Conservation (phyloP, 352 stramenopile genomes). For the Globisporangium cystogenes region DNA sequence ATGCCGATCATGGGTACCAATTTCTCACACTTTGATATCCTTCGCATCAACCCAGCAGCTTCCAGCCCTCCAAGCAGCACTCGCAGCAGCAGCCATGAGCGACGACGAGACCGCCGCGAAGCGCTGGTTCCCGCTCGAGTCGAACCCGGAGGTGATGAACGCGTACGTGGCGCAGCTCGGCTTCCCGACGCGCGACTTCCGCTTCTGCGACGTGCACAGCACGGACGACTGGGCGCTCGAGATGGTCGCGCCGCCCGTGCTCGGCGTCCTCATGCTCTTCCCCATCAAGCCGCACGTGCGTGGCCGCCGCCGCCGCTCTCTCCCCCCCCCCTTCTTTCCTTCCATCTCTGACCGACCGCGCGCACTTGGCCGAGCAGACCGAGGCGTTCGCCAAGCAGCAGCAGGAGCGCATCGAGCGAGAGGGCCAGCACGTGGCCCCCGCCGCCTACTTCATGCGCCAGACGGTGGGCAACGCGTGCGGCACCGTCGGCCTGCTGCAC, state of each 20-base stretch:
- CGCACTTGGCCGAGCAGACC: constrained; percentile 23
- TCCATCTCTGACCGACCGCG: not conserved
- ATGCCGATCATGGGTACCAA: too few species aligned
- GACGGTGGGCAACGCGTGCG: constrained; percentile 96
- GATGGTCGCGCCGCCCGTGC: constrained; percentile 93
- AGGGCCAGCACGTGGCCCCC: constrained; percentile 69
- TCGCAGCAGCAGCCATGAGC: too few species aligned
- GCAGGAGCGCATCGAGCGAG: constrained; percentile 48
- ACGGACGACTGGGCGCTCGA: constrained; percentile 96
- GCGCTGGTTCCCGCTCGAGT: constrained; percentile 91
- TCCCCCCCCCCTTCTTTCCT: too few species aligned
- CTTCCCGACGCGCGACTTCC: constrained; percentile 79
- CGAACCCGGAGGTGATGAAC: constrained; percentile 95
- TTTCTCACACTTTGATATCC: too few species aligned
- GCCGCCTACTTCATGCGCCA: constrained; percentile 92
- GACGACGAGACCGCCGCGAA: constrained; percentile 40
- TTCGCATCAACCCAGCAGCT: not conserved
- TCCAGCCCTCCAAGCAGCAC: not conserved
- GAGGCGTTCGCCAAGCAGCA: constrained; percentile 80
- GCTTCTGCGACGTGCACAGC: constrained; percentile 94
- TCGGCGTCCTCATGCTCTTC: constrained; percentile 94
- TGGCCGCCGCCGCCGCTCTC: not conserved
- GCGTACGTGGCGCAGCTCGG: constrained; percentile 93
- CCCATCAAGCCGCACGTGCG: constrained; percentile 88
- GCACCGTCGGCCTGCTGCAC: constrained; percentile 95